phyloP scores from a whole-genome alignment of 1,139 yeast genomes.

The Yarrowia galli region DNA sequence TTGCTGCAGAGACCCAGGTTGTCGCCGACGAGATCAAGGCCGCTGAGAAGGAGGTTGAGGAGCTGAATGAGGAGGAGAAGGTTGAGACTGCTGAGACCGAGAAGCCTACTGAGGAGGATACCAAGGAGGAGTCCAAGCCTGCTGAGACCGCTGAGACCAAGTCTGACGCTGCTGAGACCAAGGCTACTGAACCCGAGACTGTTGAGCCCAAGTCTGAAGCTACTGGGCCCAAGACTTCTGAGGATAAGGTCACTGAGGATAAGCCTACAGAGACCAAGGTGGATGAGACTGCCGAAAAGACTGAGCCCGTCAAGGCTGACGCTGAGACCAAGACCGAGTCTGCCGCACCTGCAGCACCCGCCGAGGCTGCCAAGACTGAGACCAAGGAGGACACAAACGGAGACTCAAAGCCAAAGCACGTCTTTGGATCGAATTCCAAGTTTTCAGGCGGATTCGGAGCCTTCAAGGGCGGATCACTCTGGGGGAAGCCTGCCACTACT shows the following conservation, averaged over 20 bases:
- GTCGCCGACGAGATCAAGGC: constrained; percentile 23
- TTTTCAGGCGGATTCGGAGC: constrained; percentile 41
- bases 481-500: constrained; percentile 7
- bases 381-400: constrained; percentile 1
- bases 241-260: no score
- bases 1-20: constrained; percentile 34
- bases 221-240: not conserved
- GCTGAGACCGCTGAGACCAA: constrained; percentile 12
- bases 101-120: not conserved
- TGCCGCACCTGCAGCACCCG: not conserved
- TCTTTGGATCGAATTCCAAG: constrained; percentile 40
- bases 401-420: constrained; percentile 25
- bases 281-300: constrained; percentile 13
- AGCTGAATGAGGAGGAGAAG: not conserved
- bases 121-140: not conserved
- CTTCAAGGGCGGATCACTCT: constrained; percentile 11
- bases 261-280: not conserved
- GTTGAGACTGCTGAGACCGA: constrained; percentile 1
- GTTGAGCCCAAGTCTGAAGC: constrained; percentile 3
- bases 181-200: constrained; percentile 13
- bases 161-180: not conserved
- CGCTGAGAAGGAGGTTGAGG: constrained; percentile 15
- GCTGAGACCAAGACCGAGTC: constrained; percentile 1
- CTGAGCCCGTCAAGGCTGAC: constrained; percentile 10
- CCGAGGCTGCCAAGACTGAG: not conserved